Base-by-base conservation (phyloP, 257 asterid species). In the Rhazya stricta region DNA sequence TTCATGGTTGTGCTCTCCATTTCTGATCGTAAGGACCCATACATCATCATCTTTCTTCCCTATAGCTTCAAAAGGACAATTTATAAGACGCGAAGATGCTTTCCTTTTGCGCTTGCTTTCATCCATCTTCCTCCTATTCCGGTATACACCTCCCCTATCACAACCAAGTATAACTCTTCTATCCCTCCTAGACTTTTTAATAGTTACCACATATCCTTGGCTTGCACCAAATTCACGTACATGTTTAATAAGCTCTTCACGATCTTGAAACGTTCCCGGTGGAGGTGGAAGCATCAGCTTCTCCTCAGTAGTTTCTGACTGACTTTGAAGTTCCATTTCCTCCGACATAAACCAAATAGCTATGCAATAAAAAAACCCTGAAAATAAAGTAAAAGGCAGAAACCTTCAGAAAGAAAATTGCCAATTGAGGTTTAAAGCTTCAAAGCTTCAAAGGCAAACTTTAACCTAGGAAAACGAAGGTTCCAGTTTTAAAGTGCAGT, bases 101-200 rank as follows among this genome's bases (percentile, higher is more conserved):
- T 85, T 83, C 78, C 85, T 76, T 72, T 83, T 85, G 76, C 85
- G 87, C 78, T 83, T 85, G 77, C 76, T 75, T 67, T 85, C 89
- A 39, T 85, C 87, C 72, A 67, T 76, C 69, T 50, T 83, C 73
- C 87, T 84, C 76, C 85, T 78, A 69, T 77, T 83, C 23, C 87
- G 82, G 62, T 79, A 85, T 32, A 78, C 79, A 53, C 89, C 89
- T 63, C 89, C 87, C 71, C 89, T 80, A 70, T 85, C 89, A 83
- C 89, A 85, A 67, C 89, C 89, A 77, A 85, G 86, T 43, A 85
- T 79, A 61, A 85, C 89, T 80, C 86, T 83, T 67, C 86, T 83
- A 71, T 85, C 87, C 78, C 67, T 85, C 76, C 83, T 79, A 30
- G 89, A 85, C 77, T 85, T 85, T 68, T 82, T 74, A 48, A 85